A percentile compares a stretch with the other conserved stretches of the same genome.
phyloP scores from a whole-genome alignment of 257 asterid genomes.

The Nicotiana noctiflora region DNA sequence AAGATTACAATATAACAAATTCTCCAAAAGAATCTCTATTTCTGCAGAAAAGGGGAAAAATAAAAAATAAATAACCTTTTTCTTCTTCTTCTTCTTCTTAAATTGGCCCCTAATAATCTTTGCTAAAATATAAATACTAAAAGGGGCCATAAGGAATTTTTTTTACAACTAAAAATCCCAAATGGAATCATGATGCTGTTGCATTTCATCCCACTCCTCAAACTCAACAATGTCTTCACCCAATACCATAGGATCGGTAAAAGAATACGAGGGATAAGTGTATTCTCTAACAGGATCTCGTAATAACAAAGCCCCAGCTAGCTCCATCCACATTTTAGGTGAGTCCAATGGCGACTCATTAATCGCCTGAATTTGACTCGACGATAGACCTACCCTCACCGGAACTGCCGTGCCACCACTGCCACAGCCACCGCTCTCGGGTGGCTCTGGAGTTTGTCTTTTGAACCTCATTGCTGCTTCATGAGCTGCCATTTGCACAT shows the following conservation, averaged over 20 bases:
- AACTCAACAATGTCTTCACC: constrained; percentile 9
- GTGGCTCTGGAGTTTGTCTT: neutral
- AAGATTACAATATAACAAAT: neutral
- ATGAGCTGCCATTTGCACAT: constrained; percentile 42
- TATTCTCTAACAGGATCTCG: constrained; percentile 5
- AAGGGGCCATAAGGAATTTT: neutral
- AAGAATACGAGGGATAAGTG: neutral
- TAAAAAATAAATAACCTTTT: neutral
- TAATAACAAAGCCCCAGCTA: constrained; percentile 9
- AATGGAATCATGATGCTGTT: constrained; percentile 17
- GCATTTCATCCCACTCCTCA: constrained; percentile 27
- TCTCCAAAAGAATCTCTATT: neutral
- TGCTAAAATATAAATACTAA: neutral
- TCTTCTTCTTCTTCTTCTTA: neutral
- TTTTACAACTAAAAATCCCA: constrained; percentile 10
- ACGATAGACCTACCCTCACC: constrained; percentile 39
- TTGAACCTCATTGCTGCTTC: constrained; percentile 39
- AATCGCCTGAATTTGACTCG: constrained; percentile 51
- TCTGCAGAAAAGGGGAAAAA: neutral
- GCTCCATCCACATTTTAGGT: constrained; percentile 59
- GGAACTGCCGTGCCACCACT: constrained; percentile 6
- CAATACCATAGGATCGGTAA: neutral
- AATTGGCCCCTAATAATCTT: neutral
- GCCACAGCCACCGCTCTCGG: neutral
- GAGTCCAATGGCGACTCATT: constrained; percentile 62